Evolutionary conservation across 75 land plant genomes (phyloP).

Genomic region (Pinus taeda): DNA sequence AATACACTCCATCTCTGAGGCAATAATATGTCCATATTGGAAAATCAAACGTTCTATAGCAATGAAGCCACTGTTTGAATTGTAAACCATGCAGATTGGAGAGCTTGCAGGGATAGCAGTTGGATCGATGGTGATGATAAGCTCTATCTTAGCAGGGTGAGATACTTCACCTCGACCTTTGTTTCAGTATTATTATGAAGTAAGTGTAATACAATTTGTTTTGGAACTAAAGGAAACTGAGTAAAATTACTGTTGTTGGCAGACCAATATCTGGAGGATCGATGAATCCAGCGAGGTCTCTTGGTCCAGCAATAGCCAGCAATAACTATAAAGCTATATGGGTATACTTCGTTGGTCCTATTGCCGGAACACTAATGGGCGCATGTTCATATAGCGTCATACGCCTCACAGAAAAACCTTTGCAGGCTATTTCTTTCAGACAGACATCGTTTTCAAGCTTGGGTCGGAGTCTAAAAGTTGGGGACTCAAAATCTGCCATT

Average conservation of each 20-base stretch:
- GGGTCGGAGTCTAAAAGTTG: too few relatives aligned
- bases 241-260: neutral
- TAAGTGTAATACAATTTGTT: neutral
- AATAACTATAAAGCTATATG: constrained; percentile 48
- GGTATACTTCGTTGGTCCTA: constrained; percentile 65
- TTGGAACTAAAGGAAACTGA: neutral
- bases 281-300: constrained; percentile 79
- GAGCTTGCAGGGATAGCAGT: constrained; percentile 63
- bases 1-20: too few relatives aligned
- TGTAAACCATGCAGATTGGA: constrained; percentile 23
- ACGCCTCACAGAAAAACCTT: constrained; percentile 57
- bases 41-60: too few relatives aligned
- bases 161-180: neutral
- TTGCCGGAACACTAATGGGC: constrained; percentile 51
- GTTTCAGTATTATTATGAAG: too few relatives aligned
- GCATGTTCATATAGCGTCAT: constrained; percentile 76
- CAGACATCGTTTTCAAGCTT: neutral
- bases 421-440: constrained; percentile 37
- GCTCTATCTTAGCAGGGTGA: constrained; percentile 72
- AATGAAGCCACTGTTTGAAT: too few relatives aligned
- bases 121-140: constrained; percentile 53
- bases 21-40: too few relatives aligned
- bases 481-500: too few relatives aligned
- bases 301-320: constrained; percentile 72
- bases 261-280: constrained; percentile 84